Evolutionary conservation across 2,329 filamentous ascomycete species (phyloP), one percentile per base, ranked within the genome.

Genomic region (Drechslerella dactyloides): DNA sequence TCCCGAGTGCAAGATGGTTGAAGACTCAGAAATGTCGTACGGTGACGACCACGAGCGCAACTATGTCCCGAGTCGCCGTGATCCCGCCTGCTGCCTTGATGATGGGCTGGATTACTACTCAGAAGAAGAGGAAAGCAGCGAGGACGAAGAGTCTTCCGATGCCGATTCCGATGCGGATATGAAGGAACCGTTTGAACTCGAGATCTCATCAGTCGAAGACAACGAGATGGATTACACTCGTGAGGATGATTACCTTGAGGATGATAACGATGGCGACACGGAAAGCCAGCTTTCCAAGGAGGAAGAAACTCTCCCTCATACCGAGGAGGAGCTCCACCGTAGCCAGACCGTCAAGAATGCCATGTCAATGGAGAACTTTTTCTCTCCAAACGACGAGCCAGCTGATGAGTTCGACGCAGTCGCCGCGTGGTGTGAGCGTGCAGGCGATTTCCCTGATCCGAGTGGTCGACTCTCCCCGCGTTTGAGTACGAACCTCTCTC

Each of bases 301-400:
- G 58, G 69, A 59, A 58, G 66, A 74, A 23, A 62, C 53, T 3
- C 27, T 61, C 15, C 48, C 44, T 19, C 62, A 15, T 5, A 17
- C 48, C 2, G 51, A 60, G 5, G 52, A 60, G 2, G 35, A 48
- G 40, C 8, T 33, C 51, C 11, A 46, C 50, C 19, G 56, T 52
- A 33, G 42, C 60, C 23, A 65, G 64, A 44, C 68, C 0, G 68
- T 72, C 24, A 72, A 72, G 55, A 72, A 52, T 19, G 68, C 68
- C 15, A 72, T 72, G 68, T 72, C 68, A 13, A 72, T 72, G 68
- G 68, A 72, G 15, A 72, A 72, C 30, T 72, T 72, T 44, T 72
- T 72, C 60, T 72, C 68, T 17, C 68, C 68, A 27, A 72, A 72
- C 23, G 61, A 65, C 4, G 68, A 72, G 19, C 17, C 46, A 10